phyloP scores from a whole-genome alignment of 805 yeast species.

The Candida ovalis region DNA sequence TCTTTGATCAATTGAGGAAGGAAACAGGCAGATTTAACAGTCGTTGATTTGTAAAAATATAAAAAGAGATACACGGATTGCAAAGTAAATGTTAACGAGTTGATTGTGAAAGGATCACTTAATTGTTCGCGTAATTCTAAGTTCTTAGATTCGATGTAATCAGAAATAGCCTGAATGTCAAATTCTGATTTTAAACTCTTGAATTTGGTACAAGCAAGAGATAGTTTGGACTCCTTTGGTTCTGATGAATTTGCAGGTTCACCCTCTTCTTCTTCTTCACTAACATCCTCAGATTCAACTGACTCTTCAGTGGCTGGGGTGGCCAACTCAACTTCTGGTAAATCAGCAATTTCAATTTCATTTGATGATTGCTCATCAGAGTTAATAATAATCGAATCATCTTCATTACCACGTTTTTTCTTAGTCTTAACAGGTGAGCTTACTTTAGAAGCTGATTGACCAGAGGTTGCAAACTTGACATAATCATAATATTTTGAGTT shows the following conservation, averaged over 20 bases:
- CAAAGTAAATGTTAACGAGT: conserved; percentile 20
- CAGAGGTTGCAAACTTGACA: conserved; percentile 15
- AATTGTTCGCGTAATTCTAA: conserved; percentile 29
- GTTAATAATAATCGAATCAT: background rate
- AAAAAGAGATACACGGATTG: conserved; percentile 21
- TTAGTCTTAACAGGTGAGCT: conserved; percentile 7
- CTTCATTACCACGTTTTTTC: background rate
- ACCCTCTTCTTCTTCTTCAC: conserved; percentile 11
- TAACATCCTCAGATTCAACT: conserved; percentile 8
- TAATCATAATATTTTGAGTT: conserved; percentile 27
- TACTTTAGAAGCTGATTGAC: background rate
- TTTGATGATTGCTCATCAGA: background rate
- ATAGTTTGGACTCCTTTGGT: background rate
- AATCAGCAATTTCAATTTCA: conserved; percentile 12
- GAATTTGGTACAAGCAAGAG: background rate
- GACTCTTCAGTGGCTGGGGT: conserved; percentile 5
- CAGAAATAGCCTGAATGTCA: conserved; percentile 6
- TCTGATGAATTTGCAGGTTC: conserved; percentile 2
- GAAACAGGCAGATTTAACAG: conserved; percentile 15
- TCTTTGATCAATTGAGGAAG: conserved; percentile 24
- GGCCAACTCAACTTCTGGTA: conserved; percentile 15
- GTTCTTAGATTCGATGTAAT: conserved; percentile 23
- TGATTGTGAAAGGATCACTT: conserved; percentile 32
- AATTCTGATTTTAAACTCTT: background rate
- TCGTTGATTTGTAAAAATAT: conserved; percentile 14